Percentiles rank a stretch among this genome's conserved stretches.
These are phyloP conservation scores for Candida easanensis DNA, from an alignment of 805 yeast species.

Conservation along the genomic window DNA sequence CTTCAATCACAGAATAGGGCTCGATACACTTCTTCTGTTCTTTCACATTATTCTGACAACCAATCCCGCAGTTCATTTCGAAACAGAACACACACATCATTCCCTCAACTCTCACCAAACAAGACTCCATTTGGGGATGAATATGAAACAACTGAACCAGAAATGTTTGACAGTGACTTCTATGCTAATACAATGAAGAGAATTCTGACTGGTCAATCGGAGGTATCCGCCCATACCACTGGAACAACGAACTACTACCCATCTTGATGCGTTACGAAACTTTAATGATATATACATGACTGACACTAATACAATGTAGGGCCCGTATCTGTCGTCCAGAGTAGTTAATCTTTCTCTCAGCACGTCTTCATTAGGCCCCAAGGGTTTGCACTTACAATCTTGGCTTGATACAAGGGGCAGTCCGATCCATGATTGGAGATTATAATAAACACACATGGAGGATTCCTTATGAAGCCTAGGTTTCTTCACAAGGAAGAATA, in stretches of 20 bases:
- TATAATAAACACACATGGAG: no score
- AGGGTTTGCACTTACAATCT: background rate
- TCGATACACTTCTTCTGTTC: slow-evolving; percentile 5
- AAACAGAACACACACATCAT: slow-evolving; percentile 1
- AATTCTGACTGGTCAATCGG: slow-evolving; percentile 1
- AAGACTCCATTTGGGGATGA: background rate
- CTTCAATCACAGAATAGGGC: slow-evolving; percentile 1
- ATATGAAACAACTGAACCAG: background rate
- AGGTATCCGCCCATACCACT: slow-evolving; percentile 10
- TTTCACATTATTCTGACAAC: slow-evolving; percentile 8
- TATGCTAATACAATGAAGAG: background rate
- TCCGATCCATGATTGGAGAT: no score
- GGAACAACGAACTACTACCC: slow-evolving; percentile 18
- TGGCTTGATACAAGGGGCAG: no score
- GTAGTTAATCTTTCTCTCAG: slow-evolving; percentile 5
- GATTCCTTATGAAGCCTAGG: no score
- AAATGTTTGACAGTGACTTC: background rate
- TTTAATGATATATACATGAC: no score
- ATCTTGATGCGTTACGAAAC: no score
- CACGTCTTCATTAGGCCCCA: slow-evolving; percentile 22
- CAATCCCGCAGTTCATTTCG: slow-evolving; percentile 9
- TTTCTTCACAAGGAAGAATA: no score
- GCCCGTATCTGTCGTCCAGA: slow-evolving; percentile 26
- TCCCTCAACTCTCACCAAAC: background rate
- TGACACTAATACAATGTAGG: slow-evolving; percentile 9